Base-by-base conservation (phyloP, 768 basidiomycete species). In the Phlebiopsis gigantea region DNA sequence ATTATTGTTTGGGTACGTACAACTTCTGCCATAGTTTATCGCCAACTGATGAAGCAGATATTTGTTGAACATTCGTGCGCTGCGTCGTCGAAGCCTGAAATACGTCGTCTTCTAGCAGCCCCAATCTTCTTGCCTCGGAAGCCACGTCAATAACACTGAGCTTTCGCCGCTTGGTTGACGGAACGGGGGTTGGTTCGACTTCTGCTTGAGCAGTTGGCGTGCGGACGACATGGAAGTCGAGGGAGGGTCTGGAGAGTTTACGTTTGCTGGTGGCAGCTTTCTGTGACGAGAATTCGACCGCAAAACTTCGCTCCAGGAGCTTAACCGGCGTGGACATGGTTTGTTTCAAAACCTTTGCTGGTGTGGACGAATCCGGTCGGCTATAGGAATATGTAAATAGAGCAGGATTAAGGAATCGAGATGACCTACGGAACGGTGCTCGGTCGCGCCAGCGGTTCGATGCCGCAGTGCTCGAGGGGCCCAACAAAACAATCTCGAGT, bases 361-460 rank as follows among this genome's bases (percentile, higher is more conserved):
- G 34, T 3, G 34, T 10, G 8, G 34, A 39, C 8, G 34, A 17
- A 39, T 3, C 17, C 8, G 34, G 34, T 4, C 8, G 34, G 8
- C 34, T 39, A 39, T n/a, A 39, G 3, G 17, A 39, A 39, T 39
- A 17, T 39, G 12, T 39, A 39, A n/a, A n/a, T n/a, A n/a, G 34
- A 39, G 34, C 34, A 39, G 2, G 8, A 39, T 10, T 2, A 9
- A 9, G 17, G 34, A 9, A 39, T 2, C 17, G 12, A 9, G 12
- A 39, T 3, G 4, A 39, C 34, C 34, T 17, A 39, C 34, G 8
- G 2, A 39, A 2, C 17, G 2, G 8, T 39, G 34, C 34, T 39
- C 34, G 34, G 31, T 9, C 34, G 2, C 19, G 28, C 29, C 4
- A 48, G 86, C 82, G 1, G 77, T 72, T 55, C 77, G 73, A 54